phyloP scores from a whole-genome alignment of 257 asterid genomes.

The Salvia miltiorrhiza region DNA sequence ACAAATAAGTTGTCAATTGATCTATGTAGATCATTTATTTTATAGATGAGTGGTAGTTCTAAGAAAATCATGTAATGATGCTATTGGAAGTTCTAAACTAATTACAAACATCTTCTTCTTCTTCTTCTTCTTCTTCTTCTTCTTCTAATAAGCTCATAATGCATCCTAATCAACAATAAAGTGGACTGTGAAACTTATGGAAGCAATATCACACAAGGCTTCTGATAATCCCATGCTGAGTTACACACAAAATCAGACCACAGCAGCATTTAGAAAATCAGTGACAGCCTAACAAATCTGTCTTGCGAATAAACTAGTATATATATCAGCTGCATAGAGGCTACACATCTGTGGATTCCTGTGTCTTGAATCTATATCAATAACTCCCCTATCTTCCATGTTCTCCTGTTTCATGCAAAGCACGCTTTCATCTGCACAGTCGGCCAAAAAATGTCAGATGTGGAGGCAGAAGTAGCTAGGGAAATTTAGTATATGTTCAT shows the following conservation, averaged over 20 bases:
- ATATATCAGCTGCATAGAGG: slow-evolving; percentile 83
- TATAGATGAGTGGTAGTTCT: neutral
- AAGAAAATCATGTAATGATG: neutral
- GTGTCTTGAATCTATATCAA: slow-evolving; percentile 69
- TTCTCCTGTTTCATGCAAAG: slow-evolving; percentile 33
- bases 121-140: neutral
- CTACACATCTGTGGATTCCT: slow-evolving; percentile 90
- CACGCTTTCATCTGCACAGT: slow-evolving; percentile 45
- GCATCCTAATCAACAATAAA: neutral
- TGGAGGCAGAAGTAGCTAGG: slow-evolving; percentile 6
- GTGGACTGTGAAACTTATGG: slow-evolving; percentile 8
- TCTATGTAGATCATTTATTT: slow-evolving; percentile 1
- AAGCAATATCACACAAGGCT: neutral
- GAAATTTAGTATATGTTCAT: neutral
- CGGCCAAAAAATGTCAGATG: slow-evolving; percentile 24
- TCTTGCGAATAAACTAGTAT: slow-evolving; percentile 35
- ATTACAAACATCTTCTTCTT: neutral
- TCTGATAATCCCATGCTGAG: neutral
- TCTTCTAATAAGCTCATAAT: neutral
- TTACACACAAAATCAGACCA: slow-evolving; percentile 1
- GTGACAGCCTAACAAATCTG: too few species aligned
- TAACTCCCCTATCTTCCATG: slow-evolving; percentile 43
- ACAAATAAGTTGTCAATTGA: neutral
- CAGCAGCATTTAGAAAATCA: neutral
- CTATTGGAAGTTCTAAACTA: neutral